Percentiles rank a stretch among this genome's conserved stretches.
Evolutionary conservation across 2,329 filamentous ascomycete species (phyloP).

Genomic region (Colletotrichum paranaense): DNA sequence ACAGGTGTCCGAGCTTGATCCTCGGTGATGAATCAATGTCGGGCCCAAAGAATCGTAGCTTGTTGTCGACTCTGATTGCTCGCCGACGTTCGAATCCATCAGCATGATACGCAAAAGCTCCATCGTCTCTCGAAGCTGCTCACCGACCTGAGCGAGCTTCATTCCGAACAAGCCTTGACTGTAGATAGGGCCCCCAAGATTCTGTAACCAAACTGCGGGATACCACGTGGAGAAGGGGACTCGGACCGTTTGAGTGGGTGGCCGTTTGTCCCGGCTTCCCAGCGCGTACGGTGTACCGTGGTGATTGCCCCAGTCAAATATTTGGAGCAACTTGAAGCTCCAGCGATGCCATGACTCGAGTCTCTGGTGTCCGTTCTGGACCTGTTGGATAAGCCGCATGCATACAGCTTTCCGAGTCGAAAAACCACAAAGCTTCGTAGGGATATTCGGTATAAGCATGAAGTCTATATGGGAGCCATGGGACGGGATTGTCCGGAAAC

Average conservation of each 20-base stretch:
- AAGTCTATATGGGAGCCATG: slow-evolving; percentile 14
- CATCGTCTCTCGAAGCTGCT: neutral
- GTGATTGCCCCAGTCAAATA: neutral
- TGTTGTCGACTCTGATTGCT: neutral
- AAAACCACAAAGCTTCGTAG: neutral
- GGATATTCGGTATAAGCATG: neutral
- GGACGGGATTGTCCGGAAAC: neutral
- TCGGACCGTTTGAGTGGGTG: slow-evolving; percentile 7
- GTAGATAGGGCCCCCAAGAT: slow-evolving; percentile 10
- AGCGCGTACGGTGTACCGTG: neutral
- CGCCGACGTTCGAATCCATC: neutral
- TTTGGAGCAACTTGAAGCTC: neutral
- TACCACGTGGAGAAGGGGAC: slow-evolving; percentile 30
- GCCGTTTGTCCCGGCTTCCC: neutral
- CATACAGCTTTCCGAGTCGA: neutral
- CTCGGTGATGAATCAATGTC: neutral
- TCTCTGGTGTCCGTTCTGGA: neutral
- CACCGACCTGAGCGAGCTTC: neutral
- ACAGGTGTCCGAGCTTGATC: too few species aligned
- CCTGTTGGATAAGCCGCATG: neutral
- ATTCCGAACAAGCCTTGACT: neutral
- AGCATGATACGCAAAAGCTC: neutral
- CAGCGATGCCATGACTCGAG: slow-evolving; percentile 16
- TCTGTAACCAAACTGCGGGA: slow-evolving; percentile 18
- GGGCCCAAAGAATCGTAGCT: too few species aligned